A percentile compares a stretch with the other conserved stretches of the same genome.
Evolutionary conservation across 2,329 filamentous ascomycete species (phyloP).

Genomic region (Rutstroemia sydowiana): DNA sequence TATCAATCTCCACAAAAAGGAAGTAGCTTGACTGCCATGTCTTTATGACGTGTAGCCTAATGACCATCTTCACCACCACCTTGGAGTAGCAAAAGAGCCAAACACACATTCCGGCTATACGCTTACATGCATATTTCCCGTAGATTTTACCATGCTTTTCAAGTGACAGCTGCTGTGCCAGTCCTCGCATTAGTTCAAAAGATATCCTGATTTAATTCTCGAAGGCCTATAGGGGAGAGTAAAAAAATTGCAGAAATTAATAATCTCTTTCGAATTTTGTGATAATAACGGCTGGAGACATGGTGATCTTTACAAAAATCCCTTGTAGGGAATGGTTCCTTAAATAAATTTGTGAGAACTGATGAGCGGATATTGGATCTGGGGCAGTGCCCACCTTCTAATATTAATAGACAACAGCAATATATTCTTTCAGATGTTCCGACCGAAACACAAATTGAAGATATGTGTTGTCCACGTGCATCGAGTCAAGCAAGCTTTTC

Average conservation of each 20-base stretch:
- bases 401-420: conserved; percentile 3
- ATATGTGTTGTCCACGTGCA: conserved; percentile 40
- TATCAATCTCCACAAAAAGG: conserved; percentile 2
- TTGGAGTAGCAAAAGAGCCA: conserved; percentile 13
- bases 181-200: conserved; percentile 31
- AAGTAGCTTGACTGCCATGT: conserved; percentile 3
- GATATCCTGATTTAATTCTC: conserved; percentile 33
- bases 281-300: conserved; percentile 24
- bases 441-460: conserved; percentile 1
- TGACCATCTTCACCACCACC: conserved; percentile 8
- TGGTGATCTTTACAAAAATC: conserved; percentile 14
- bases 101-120: conserved; percentile 16
- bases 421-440: conserved; percentile 4
- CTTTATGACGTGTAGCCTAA: conserved; percentile 11
- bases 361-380: background rate
- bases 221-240: conserved; percentile 35
- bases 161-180: conserved; percentile 34
- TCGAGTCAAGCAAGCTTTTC: conserved; percentile 43
- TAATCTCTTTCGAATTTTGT: conserved; percentile 13
- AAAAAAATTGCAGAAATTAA: conserved; percentile 26
- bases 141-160: conserved; percentile 22
- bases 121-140: conserved; percentile 25
- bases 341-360: conserved; percentile 5
- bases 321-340: background rate
- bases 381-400: conserved; percentile 7